These are phyloP conservation scores for Agaricus subrufescens DNA, from an alignment of 768 basidiomycete species.

Conservation along the genomic window DNA sequence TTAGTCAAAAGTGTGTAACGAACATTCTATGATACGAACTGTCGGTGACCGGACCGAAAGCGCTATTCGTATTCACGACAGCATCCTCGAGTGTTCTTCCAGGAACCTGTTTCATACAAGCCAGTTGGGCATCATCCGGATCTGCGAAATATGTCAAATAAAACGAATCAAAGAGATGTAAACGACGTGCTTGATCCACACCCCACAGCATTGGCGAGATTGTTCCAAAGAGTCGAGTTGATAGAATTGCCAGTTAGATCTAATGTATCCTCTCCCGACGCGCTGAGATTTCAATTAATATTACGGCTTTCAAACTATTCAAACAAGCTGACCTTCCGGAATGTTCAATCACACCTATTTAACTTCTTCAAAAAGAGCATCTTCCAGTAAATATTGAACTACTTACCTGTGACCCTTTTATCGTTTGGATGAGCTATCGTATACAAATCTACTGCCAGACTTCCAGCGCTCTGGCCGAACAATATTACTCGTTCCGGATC, in stretches of 20 bases:
- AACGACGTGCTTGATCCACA: constrained; percentile 26
- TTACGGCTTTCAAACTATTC: no score
- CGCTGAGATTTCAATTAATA: constrained; percentile 2
- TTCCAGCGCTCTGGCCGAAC: constrained; percentile 35
- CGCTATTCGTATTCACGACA: constrained; percentile 21
- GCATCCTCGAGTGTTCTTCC: constrained; percentile 26
- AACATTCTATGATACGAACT: constrained; percentile 17
- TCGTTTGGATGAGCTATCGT: constrained; percentile 29
- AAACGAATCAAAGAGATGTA: no score
- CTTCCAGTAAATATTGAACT: constrained; percentile 1
- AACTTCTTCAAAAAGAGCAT: neutral
- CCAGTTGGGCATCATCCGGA: constrained; percentile 23
- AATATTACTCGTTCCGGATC: constrained; percentile 32
- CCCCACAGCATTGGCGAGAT: constrained; percentile 23
- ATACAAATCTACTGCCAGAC: constrained; percentile 27
- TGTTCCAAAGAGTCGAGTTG: constrained; percentile 24
- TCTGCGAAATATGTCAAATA: neutral
- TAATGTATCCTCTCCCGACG: constrained; percentile 10
- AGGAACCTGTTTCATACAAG: constrained; percentile 32
- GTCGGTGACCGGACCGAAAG: constrained; percentile 26
- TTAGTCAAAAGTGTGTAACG: neutral
- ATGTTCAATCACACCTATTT: constrained; percentile 27
- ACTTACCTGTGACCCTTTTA: constrained; percentile 23
- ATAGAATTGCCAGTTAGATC: constrained; percentile 9
- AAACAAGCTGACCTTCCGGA: constrained; percentile 27